Base-by-base conservation (phyloP, 768 basidiomycete genomes). In the Lanmaoa rubissima region DNA sequence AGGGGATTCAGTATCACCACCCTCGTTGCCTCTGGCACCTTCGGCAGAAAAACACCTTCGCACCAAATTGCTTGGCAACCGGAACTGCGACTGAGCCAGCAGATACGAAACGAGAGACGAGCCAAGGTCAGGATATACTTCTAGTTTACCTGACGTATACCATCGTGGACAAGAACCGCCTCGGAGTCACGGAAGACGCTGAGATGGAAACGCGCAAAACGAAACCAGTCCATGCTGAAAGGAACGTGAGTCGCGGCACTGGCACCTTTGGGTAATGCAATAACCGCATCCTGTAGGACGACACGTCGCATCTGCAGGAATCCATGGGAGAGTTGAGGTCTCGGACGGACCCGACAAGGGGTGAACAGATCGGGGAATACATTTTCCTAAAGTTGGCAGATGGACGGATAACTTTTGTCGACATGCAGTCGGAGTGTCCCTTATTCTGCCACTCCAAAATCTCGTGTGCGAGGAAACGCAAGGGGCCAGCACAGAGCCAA, bases 141-240 rank as follows among this genome's bases (percentile, higher is more conserved):
- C 4, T 14, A 12, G n/a, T 34, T n/a, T 53, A 70, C 69, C 61
- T 51, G 69, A 69, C 34, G 58, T 32, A 17, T 32, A 14, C 61
- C 69, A 45, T 69, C 65, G 17, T 70, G 69, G 19, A 70, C 50
- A 6, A 71, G 62, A 24, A 71, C 55, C 3, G 57, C 57, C 11
- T 24, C 21, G 21, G 21, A 24, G 21, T 24, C 21, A 24, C 21
- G 21, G 69, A 71, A 49, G 59, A 57, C 5, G 66, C 41, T 0
- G 59, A 58, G 41, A 70, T 57, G 13, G 56, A 50, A 42, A 55
- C 63, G 19, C 61, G 61, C 2, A 42, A 44, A 16, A 65, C 59
- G 28, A 71, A 57, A 42, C 69, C 69, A 16, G 67, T 61, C 69
- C 69, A 70, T 12, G 69, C 55, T 4, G 69, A 43, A 26, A 69